Base-by-base conservation (phyloP, 164 flowering plant species). In the Berberis thunbergii region DNA sequence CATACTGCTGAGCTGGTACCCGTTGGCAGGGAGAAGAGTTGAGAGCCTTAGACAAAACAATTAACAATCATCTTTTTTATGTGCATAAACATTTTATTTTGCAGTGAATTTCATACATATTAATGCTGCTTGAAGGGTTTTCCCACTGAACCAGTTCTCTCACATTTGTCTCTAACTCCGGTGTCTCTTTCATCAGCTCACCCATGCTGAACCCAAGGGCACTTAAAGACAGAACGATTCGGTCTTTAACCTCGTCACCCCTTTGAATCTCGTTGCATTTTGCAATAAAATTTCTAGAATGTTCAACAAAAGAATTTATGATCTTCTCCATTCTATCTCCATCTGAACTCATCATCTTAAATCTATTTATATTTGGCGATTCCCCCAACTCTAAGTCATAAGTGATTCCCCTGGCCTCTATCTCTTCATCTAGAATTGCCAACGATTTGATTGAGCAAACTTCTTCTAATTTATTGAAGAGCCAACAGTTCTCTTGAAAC, bases 81-180 rank as follows among this genome's bases (percentile, higher is more conserved):
- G 62, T 48, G 58, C 64, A 40, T 40, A 78, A 61, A 63, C 80
- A 70, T 9, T 59, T 75, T 40, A 77, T 52, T 66, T 75, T 76
- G 59, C 80, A 74, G 11, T 76, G 71, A 43, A 87, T 81, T 43
- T 87, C 89, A 69, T 71, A 57, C 73, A 84, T 74, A 61, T 84
- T 78, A 48, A 84, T 54, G 46, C 72, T 73, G 42, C 66, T 65
- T 2, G 76, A 48, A 4, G 88, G 89, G 66, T 87, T 88, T 67
- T 87, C 96, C 84, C 81, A 86, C 59, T 83, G 83, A 43, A 83
- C 63, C 49, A 93, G 73, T 66, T 86, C 91, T 75, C 68, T 73
- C 11, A 89, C 71, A 41, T 73, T 74, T 49, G 74, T 78, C 68
- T 81, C 90, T 42, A 87, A 74, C 72, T 83, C 80, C 59, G 48